Conservation (phyloP, 257 asterid species). For the Osmanthus fragrans region DNA sequence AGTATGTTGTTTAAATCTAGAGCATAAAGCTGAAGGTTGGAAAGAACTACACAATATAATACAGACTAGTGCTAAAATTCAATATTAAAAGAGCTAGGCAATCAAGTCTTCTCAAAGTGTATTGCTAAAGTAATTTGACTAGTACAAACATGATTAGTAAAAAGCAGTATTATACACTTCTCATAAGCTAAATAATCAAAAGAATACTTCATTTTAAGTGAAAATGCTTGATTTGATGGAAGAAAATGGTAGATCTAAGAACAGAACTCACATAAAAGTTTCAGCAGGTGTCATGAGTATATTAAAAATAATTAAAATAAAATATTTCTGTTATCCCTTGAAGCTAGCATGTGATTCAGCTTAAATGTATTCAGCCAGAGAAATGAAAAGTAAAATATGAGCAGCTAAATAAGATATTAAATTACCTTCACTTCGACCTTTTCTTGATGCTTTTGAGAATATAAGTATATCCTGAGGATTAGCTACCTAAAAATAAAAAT, state of each 20-base stretch:
- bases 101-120: background rate
- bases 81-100: background rate
- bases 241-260: background rate
- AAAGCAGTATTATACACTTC: background rate
- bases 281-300: conserved; percentile 5
- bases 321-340: conserved; percentile 15
- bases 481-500: conserved; percentile 63
- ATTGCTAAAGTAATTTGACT: background rate
- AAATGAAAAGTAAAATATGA: conserved; percentile 1
- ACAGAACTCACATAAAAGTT: background rate
- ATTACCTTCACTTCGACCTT: conserved; percentile 60
- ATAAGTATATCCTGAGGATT: conserved; percentile 99
- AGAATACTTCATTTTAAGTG: background rate
- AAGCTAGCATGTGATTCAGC: conserved; percentile 19
- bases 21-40: background rate
- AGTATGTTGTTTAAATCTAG: background rate
- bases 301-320: background rate
- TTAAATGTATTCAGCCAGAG: conserved; percentile 16
- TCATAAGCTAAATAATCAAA: background rate
- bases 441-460: conserved; percentile 86
- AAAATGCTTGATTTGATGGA: conserved; percentile 8
- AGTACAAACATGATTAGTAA: background rate
- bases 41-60: background rate
- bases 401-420: conserved; percentile 16
- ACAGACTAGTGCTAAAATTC: conserved; percentile 7